Evolutionary conservation across 225 moss, liverwort and hornwort species (phyloP).

Genomic region (Pleurozium schreberi): DNA sequence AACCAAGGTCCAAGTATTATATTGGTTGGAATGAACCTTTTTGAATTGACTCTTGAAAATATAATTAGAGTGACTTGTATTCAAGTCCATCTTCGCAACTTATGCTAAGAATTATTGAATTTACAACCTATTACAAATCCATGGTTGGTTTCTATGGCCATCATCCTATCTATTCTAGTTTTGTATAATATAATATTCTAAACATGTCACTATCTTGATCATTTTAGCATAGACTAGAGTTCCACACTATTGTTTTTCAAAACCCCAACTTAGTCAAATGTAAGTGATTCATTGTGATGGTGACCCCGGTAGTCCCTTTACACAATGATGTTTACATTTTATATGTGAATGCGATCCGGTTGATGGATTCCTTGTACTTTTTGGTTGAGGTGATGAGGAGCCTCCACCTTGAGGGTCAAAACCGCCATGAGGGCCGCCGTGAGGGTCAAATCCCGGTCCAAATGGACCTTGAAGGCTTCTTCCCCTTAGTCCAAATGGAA

Average conservation of each 20-base stretch:
- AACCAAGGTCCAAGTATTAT: too few relatives aligned
- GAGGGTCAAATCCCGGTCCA: too few relatives aligned
- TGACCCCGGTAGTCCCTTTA: background rate
- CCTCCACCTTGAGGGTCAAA: background rate
- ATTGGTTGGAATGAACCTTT: too few relatives aligned
- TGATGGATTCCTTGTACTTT: background rate
- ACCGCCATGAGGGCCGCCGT: background rate
- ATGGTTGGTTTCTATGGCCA: background rate
- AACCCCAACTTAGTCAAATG: background rate
- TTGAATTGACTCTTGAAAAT: too few relatives aligned
- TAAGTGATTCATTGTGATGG: background rate
- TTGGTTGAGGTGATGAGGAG: fast-evolving
- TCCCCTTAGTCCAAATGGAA: background rate
- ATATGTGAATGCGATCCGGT: background rate
- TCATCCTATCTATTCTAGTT: background rate
- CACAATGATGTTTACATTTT: background rate
- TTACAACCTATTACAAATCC: too few relatives aligned
- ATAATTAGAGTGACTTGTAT: too few relatives aligned
- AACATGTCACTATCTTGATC: background rate
- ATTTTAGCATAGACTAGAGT: background rate
- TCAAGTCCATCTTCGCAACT: too few relatives aligned
- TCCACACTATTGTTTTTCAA: background rate
- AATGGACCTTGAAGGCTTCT: background rate
- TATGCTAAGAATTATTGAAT: too few relatives aligned
- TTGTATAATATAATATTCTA: background rate